A percentile compares a stretch with the other conserved stretches of the same genome.
Evolutionary conservation across 768 basidiomycete species (phyloP).

Genomic region (Russula virescens): DNA sequence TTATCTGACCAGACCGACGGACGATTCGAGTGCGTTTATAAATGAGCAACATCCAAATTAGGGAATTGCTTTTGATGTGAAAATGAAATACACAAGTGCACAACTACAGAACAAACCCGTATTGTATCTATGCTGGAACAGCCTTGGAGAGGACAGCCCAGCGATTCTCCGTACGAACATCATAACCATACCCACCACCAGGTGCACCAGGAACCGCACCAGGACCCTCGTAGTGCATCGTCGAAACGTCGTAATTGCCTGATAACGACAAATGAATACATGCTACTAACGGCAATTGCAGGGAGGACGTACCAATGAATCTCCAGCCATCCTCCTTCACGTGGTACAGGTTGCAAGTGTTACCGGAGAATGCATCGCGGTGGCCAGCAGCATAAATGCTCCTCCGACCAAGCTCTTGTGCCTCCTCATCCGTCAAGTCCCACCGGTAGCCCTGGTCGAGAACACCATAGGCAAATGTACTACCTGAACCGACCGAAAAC

Average conservation of each 20-base stretch:
- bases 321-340: slow-evolving; percentile 94
- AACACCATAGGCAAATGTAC: slow-evolving; percentile 98
- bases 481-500: slow-evolving; percentile 98
- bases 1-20: too few relatives aligned
- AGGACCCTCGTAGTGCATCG: slow-evolving; percentile 87
- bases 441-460: slow-evolving; percentile 92
- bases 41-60: slow-evolving; percentile 1
- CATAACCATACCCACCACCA: slow-evolving; percentile 75
- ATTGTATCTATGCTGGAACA: slow-evolving; percentile 15
- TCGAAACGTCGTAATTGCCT: slow-evolving; percentile 91
- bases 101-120: slow-evolving; percentile 19
- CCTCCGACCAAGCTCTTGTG: slow-evolving; percentile 87
- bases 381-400: slow-evolving; percentile 97
- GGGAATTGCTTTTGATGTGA: background rate
- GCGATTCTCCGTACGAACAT: slow-evolving; percentile 56
- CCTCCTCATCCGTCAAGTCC: slow-evolving; percentile 90
- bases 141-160: slow-evolving; percentile 47
- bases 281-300: background rate
- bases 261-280: slow-evolving; percentile 20
- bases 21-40: background rate
- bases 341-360: slow-evolving; percentile 93
- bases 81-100: background rate
- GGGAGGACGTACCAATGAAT: slow-evolving; percentile 70
- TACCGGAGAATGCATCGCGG: slow-evolving; percentile 93
- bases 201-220: slow-evolving; percentile 58